Evolutionary conservation across 2,329 filamentous ascomycete species (phyloP).

Genomic region (Xylaria sp.): DNA sequence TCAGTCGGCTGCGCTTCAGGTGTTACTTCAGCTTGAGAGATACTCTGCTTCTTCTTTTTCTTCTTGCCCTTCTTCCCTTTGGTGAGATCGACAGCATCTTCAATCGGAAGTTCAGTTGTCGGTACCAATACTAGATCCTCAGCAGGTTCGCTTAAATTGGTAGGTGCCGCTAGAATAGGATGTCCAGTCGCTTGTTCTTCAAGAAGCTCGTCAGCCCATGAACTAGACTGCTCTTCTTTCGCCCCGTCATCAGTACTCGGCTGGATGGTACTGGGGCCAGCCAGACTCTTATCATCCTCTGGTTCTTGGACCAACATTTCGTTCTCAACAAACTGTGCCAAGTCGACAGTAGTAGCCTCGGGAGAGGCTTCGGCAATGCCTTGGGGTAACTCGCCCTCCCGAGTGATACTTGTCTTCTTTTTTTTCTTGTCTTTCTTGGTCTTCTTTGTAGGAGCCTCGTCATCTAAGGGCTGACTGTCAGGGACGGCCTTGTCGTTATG

Average conservation of each 20-base stretch:
- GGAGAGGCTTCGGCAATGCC: not conserved
- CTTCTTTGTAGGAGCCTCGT: conserved; percentile 29
- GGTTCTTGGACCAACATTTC: conserved; percentile 32
- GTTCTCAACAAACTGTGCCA: not conserved
- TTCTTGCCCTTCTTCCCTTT: conserved; percentile 43
- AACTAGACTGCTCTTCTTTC: conserved; percentile 43
- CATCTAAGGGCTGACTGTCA: conserved; percentile 24
- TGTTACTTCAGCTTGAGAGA: conserved; percentile 6
- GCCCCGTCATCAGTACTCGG: conserved; percentile 50
- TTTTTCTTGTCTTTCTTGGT: conserved; percentile 52
- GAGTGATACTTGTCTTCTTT: conserved; percentile 25
- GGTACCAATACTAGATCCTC: conserved; percentile 1
- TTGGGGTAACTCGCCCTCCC: conserved; percentile 16
- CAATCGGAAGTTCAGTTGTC: not conserved
- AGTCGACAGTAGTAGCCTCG: conserved; percentile 9
- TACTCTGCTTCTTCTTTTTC: conserved; percentile 27
- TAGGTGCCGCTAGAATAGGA: not conserved
- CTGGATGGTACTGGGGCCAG: conserved; percentile 23
- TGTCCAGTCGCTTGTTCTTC: conserved; percentile 8
- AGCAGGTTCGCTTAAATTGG: not conserved
- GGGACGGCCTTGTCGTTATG: conserved; percentile 4
- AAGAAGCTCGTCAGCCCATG: conserved; percentile 10
- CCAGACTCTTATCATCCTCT: not conserved
- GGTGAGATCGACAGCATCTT: conserved; percentile 16
- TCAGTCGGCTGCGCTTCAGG: conserved; percentile 1